A percentile compares a stretch with the other conserved stretches of the same genome.
These are phyloP conservation scores for Brassica balearica DNA, from an alignment of 441 rosid genomes.

Conservation along the genomic window DNA sequence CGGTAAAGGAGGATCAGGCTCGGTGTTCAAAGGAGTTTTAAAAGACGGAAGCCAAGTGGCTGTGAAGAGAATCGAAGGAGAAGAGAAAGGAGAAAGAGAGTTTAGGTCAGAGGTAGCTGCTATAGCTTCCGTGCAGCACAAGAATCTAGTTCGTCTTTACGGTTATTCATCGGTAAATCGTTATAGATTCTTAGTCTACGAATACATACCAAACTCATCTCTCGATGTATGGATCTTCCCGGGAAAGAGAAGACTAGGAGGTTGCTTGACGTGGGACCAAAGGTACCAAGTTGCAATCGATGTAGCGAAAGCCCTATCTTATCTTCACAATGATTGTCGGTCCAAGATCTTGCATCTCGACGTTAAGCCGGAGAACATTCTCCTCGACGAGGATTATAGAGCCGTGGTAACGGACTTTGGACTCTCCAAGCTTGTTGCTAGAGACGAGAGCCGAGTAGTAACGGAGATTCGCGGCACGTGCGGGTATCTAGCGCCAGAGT, in stretches of 20 bases:
- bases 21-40: conserved; percentile 74
- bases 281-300: conserved; percentile 75
- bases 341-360: conserved; percentile 81
- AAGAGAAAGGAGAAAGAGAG: conserved; percentile 78
- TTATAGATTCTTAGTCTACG: conserved; percentile 66
- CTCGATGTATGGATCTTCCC: conserved; percentile 81
- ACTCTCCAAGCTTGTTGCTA: conserved; percentile 67
- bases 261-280: conserved; percentile 69
- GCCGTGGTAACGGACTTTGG: conserved; percentile 84
- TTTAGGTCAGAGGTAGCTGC: conserved; percentile 82
- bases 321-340: conserved; percentile 87
- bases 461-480: conserved; percentile 81
- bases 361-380: conserved; percentile 85
- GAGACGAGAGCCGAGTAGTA: conserved; percentile 72
- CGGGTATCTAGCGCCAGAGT: conserved; percentile 88
- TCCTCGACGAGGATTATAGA: conserved; percentile 65
- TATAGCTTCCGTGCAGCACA: conserved; percentile 84
- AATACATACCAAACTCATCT: conserved; percentile 73
- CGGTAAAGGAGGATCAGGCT: conserved; percentile 77
- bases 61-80: conserved; percentile 69
- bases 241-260: conserved; percentile 47
- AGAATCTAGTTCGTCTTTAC: conserved; percentile 66
- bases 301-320: conserved; percentile 78
- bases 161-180: conserved; percentile 55
- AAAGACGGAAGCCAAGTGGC: conserved; percentile 75